Evolutionary conservation across 2,329 filamentous ascomycete genomes (phyloP).

Genomic region (Fusarium bulbicola): DNA sequence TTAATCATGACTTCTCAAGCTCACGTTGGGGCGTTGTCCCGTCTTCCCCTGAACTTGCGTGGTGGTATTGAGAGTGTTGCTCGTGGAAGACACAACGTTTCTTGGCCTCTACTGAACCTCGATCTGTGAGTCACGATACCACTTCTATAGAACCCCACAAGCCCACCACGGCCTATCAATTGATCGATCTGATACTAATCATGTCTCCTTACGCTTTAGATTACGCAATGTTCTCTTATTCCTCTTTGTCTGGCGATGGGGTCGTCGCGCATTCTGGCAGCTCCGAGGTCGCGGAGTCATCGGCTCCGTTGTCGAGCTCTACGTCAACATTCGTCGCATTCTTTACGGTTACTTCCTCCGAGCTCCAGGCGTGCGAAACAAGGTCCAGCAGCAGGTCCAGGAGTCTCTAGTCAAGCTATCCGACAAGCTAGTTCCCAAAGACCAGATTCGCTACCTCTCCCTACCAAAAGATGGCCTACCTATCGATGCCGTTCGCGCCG

Average conservation of each 20-base stretch:
- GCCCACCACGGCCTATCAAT: not conserved
- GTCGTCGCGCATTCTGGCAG: constrained; percentile 82
- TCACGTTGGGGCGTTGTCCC: constrained; percentile 72
- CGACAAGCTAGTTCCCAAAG: constrained; percentile 80
- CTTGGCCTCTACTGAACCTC: constrained; percentile 69
- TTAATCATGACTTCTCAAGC: constrained; percentile 24
- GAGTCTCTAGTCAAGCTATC: constrained; percentile 84
- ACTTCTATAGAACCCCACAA: constrained; percentile 1
- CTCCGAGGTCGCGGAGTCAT: constrained; percentile 88
- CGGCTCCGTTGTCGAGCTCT: constrained; percentile 80
- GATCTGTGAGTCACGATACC: constrained; percentile 67
- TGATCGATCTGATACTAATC: not conserved
- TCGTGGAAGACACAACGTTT: constrained; percentile 63
- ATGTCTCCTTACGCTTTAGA: constrained; percentile 52
- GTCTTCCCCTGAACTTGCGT: constrained; percentile 76
- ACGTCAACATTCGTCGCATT: constrained; percentile 74
- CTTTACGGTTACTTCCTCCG: constrained; percentile 87
- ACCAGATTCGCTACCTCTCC: constrained; percentile 75
- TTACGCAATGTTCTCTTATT: constrained; percentile 89
- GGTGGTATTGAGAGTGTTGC: constrained; percentile 72
- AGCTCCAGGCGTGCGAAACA: constrained; percentile 83
- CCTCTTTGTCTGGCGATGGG: constrained; percentile 85
- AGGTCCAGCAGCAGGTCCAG: constrained; percentile 85
- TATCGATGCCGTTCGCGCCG: constrained; percentile 78
- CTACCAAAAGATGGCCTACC: constrained; percentile 87